Evolutionary conservation across 345 rosid genomes (phyloP), one percentile per base, ranked within the genome.

Genomic region (Gossypium longicalyx): DNA sequence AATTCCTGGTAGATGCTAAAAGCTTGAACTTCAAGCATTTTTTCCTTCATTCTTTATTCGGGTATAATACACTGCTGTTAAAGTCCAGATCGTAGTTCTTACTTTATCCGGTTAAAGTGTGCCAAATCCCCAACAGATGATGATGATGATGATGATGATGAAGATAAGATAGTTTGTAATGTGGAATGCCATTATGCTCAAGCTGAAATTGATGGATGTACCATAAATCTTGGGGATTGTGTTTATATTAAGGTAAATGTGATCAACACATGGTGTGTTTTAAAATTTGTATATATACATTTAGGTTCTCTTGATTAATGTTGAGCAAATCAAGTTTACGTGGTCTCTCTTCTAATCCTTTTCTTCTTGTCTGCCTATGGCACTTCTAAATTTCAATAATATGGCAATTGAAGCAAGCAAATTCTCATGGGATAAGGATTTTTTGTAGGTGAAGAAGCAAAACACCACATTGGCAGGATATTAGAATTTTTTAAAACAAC

Each of bases 111-210:
- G n/a, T n/a, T n/a, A n/a, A n/a, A n/a, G n/a, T n/a, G n/a, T n/a
- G n/a, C n/a, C n/a, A n/a, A n/a, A n/a, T n/a, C n/a, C n/a, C n/a
- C n/a, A n/a, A n/a, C n/a, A n/a, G n/a, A n/a, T n/a, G n/a, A n/a
- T n/a, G n/a, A n/a, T 59, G 92, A 88, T 78, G 94, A 90, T 70
- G 27, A 56, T 12, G 91, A 86, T 76, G 90, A 34, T 5, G 41
- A 92, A 82, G 90, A 90, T 77, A 81, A 80, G 84, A 85, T 90
- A 76, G 81, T 88, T 76, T 82, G 89, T 83, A 87, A 92, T 74
- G 98, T 89, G 82, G 87, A 89, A 86, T 88, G 93, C 77, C 98
- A 92, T 86, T 92, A 90, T 77, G 76, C 74, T 72, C 93, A 85
- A 80, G 98, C 95, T 84, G 79, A 78, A 72, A 74, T 94, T 60